Evolutionary conservation across 2,329 filamentous ascomycete species (phyloP).

Genomic region (Trichoderma harzianum): DNA sequence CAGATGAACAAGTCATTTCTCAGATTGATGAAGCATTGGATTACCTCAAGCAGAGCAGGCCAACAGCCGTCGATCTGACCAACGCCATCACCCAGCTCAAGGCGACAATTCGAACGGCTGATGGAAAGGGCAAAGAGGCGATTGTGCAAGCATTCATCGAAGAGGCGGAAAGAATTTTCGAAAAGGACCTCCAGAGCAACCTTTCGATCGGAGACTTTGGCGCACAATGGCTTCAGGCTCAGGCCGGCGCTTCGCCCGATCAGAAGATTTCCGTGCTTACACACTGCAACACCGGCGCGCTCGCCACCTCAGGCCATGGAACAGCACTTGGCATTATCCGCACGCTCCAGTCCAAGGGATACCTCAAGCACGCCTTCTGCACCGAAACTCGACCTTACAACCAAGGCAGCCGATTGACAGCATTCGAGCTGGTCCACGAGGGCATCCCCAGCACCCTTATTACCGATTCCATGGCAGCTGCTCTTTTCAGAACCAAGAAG

Average conservation of each 20-base stretch:
- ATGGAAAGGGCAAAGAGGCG: constrained; percentile 41
- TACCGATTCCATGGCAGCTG: constrained; percentile 94
- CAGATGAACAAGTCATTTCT: constrained; percentile 56
- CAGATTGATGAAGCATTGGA: constrained; percentile 76
- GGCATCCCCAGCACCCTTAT: constrained; percentile 86
- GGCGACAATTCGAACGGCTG: constrained; percentile 52
- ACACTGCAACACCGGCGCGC: constrained; percentile 96
- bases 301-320: constrained; percentile 96
- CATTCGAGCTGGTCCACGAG: constrained; percentile 95
- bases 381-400: constrained; percentile 98
- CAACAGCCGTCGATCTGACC: constrained; percentile 90
- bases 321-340: constrained; percentile 94
- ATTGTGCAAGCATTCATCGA: constrained; percentile 70
- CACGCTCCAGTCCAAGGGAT: constrained; percentile 63
- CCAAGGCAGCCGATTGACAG: constrained; percentile 90
- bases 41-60: constrained; percentile 83
- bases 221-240: constrained; percentile 73
- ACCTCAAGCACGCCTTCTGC: constrained; percentile 83
- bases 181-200: constrained; percentile 85
- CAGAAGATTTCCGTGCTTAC: constrained; percentile 75
- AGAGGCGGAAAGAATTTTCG: constrained; percentile 81
- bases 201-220: constrained; percentile 79
- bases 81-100: constrained; percentile 85
- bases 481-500: constrained; percentile 67
- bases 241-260: constrained; percentile 48